A percentile compares a stretch with the other conserved stretches of the same genome.
phyloP scores from a whole-genome alignment of 345 rosid genomes.

The Hibiscus syriacus region DNA sequence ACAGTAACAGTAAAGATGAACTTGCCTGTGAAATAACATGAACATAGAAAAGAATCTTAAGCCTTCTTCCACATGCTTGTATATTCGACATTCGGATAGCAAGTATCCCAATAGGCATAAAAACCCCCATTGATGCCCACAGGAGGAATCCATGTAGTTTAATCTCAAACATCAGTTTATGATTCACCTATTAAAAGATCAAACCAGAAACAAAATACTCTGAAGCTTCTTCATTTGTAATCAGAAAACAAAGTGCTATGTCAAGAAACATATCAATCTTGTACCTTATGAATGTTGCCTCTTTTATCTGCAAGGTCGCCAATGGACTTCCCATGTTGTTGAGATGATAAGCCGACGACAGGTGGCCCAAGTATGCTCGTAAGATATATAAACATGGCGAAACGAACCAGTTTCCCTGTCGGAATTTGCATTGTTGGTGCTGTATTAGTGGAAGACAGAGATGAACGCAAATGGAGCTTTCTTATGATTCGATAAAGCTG shows the following conservation, averaged over 20 bases:
- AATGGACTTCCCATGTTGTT: conserved; percentile 3
- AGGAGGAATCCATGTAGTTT: conserved; percentile 72
- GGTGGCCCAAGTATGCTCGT: conserved; percentile 19
- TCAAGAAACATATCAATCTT: not conserved
- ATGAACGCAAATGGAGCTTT: not conserved
- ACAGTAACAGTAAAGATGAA: conserved; percentile 2
- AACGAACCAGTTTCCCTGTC: conserved; percentile 15
- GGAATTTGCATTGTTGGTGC: conserved; percentile 24
- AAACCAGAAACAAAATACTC: not conserved
- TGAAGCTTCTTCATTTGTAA: not conserved
- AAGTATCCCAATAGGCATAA: conserved; percentile 76
- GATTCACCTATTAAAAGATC: conserved; percentile 34
- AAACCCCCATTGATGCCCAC: conserved; percentile 86
- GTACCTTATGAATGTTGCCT: conserved; percentile 24
- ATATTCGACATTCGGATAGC: conserved; percentile 57
- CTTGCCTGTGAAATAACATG: conserved; percentile 74
- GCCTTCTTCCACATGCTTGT: conserved; percentile 43
- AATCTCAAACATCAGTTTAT: conserved; percentile 44
- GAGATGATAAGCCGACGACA: conserved; percentile 16
- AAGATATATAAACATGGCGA: conserved; percentile 12
- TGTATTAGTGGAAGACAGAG: not conserved
- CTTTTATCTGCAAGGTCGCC: conserved; percentile 7
- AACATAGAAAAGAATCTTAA: conserved; percentile 47
- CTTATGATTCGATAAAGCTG: not conserved
- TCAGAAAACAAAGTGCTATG: not conserved